Base-by-base conservation (phyloP, 1,139 yeast genomes). In the Nakaseomyces kungkrabaensis region DNA sequence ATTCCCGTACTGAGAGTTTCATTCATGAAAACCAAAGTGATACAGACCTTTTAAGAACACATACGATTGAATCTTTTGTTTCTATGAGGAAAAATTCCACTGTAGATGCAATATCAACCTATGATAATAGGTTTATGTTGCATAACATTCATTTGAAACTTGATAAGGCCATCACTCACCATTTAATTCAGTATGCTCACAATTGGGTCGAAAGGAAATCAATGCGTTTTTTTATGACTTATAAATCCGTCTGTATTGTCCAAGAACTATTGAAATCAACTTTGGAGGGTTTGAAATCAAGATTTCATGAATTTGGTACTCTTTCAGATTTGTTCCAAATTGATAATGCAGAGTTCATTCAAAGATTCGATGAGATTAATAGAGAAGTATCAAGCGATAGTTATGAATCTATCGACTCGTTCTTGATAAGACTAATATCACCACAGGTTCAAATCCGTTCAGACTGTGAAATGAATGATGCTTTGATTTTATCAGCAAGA, bases 381-480 rank as follows among this genome's bases (percentile, higher is more conserved):
- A 71, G 77, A 36, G 68, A 70, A 41, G 72, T 75, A 0, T 59
- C 62, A 0, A 61, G 69, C 13, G 71, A 68, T 0, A 67, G 68
- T 45, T 77, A 79, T 50, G 68, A 66, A n/a, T 70, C 82, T 8
- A 71, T 75, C 7, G 87, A 83, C 57, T 79, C 82, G 49, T 86
- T 79, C 59, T 65, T 82, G 52, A 70, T 89, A 48, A 82, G 85
- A 52, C 72, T 89, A 31, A 74, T 86, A 8, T 78, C 90, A 0
- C 97, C 97, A 0, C 97, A 89, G 63, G 77, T 89, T 48, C 94
- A 89, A 65, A 68, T 89, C 26, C 79, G 82, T 54, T 77, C 86
- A 36, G 82, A 82, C 36, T 75, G 76, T 48, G 77, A 77, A 48
- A 80, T 81, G 0, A 76, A 79, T 49, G 77, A 83, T 3, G 80